These are phyloP conservation scores for Cryptosporidium andersoni DNA, from an alignment of 169 alveolate species.

Conservation along the genomic window DNA sequence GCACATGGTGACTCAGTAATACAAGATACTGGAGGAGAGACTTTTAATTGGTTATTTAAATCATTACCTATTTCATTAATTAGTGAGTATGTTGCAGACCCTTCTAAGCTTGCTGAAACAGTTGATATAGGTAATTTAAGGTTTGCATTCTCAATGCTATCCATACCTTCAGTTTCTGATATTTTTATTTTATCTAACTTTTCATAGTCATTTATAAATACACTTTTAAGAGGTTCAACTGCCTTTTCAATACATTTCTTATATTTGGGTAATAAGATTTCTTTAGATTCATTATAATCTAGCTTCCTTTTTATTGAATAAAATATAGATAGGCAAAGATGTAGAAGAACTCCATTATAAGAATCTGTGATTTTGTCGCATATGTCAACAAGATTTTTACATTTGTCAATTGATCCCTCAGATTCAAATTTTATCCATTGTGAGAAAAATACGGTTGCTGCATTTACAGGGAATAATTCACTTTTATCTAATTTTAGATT, in stretches of 20 bases:
- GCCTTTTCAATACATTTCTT: no score
- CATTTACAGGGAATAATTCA: constrained; percentile 5
- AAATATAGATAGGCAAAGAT: constrained; percentile 8
- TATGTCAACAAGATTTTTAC: background rate
- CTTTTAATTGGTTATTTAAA: background rate
- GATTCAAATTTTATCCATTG: constrained; percentile 48
- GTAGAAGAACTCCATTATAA: background rate
- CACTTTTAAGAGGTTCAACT: no score
- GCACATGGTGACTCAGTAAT: background rate
- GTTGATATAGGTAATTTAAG: no score
- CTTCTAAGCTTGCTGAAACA: no score
- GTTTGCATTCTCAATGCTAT: no score
- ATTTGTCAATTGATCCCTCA: background rate
- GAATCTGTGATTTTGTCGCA: constrained; percentile 1
- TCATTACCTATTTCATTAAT: no score
- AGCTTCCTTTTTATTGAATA: constrained; percentile 12
- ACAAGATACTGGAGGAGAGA: constrained; percentile 2
- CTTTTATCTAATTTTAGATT: constrained; percentile 4
- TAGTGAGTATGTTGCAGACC: no score
- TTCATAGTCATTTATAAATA: no score
- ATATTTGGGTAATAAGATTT: background rate
- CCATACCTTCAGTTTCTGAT: no score
- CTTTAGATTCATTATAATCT: background rate
- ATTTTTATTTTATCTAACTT: no score
- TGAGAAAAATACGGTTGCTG: constrained; percentile 31